Evolutionary conservation across 2,329 filamentous ascomycete genomes (phyloP).

Genomic region (Xenoacremonium recifei): DNA sequence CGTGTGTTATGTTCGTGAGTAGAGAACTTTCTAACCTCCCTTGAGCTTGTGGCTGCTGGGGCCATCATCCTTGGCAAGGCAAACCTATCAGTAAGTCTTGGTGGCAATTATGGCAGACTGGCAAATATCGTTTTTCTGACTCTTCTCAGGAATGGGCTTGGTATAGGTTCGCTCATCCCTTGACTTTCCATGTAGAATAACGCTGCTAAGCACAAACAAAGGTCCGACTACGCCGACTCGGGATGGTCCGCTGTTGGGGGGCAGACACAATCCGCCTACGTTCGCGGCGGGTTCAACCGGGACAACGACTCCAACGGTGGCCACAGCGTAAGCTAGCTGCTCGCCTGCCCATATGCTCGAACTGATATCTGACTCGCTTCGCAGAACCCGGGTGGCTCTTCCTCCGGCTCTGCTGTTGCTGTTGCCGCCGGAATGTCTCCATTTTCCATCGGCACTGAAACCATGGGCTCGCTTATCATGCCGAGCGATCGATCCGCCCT

Average conservation of each 20-base stretch:
- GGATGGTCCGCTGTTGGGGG: constrained; percentile 15
- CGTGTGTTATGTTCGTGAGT: neutral
- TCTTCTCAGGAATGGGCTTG: neutral
- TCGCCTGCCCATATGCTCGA: neutral
- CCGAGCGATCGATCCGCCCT: constrained; percentile 10
- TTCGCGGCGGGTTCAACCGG: constrained; percentile 4
- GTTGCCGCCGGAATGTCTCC: constrained; percentile 53
- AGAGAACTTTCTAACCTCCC: neutral
- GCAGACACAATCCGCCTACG: constrained; percentile 13
- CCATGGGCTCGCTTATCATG: constrained; percentile 41
- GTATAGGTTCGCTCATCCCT: neutral
- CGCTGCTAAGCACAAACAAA: neutral
- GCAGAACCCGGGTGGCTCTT: constrained; percentile 47
- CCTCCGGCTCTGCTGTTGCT: constrained; percentile 53
- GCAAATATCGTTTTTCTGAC: neutral
- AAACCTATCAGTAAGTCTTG: constrained; percentile 9
- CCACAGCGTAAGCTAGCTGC: constrained; percentile 12
- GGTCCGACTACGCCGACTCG: neutral
- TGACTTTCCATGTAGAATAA: neutral
- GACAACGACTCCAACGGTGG: constrained; percentile 6
- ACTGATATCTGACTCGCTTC: neutral
- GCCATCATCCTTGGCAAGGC: constrained; percentile 14
- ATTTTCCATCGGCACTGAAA: constrained; percentile 57
- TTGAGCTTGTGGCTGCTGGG: constrained; percentile 4
- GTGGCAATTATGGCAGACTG: neutral